Conservation (phyloP, 2,329 filamentous ascomycete species). For the Aspergillus luchuensis region DNA sequence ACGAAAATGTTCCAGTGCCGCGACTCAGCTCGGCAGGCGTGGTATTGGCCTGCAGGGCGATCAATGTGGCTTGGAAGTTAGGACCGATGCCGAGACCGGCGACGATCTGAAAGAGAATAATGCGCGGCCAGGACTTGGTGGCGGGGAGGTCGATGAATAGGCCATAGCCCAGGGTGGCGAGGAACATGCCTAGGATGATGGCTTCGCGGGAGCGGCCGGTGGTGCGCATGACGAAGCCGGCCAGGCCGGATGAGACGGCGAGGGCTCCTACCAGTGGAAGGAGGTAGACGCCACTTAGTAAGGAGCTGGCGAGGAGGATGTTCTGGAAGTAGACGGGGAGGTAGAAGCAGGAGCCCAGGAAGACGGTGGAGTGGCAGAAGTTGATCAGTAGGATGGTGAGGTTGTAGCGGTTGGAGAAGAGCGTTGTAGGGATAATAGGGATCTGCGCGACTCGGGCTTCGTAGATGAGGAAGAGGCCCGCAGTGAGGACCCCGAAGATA, state of each 20-base stretch:
- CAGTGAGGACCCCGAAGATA: constrained; percentile 65
- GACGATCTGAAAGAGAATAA: constrained; percentile 35
- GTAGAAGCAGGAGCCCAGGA: constrained; percentile 71
- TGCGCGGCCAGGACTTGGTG: constrained; percentile 45
- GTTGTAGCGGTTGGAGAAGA: constrained; percentile 65
- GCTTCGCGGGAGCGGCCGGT: constrained; percentile 61
- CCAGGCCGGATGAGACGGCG: constrained; percentile 58
- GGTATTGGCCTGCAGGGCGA: constrained; percentile 7
- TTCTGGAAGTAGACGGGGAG: constrained; percentile 76
- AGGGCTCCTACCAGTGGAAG: constrained; percentile 65
- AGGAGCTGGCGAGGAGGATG: constrained; percentile 62
- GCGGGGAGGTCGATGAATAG: constrained; percentile 55
- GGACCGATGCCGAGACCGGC: constrained; percentile 15
- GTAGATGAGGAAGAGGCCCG: constrained; percentile 67
- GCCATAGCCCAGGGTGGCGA: constrained; percentile 62
- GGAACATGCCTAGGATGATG: constrained; percentile 56
- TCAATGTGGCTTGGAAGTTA: constrained; percentile 21
- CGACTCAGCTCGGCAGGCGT: not conserved
- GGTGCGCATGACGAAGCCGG: constrained; percentile 68
- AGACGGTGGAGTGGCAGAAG: constrained; percentile 69
- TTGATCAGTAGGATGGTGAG: constrained; percentile 62
- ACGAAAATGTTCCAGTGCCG: not conserved
- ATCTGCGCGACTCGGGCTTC: constrained; percentile 71
- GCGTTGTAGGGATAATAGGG: constrained; percentile 69
- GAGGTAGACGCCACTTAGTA: constrained; percentile 68